A percentile compares a stretch with the other conserved stretches of the same genome.
These are phyloP conservation scores for Cyanidium caldarium DNA, from an alignment of 23 red algal genomes.

Conservation along the genomic window DNA sequence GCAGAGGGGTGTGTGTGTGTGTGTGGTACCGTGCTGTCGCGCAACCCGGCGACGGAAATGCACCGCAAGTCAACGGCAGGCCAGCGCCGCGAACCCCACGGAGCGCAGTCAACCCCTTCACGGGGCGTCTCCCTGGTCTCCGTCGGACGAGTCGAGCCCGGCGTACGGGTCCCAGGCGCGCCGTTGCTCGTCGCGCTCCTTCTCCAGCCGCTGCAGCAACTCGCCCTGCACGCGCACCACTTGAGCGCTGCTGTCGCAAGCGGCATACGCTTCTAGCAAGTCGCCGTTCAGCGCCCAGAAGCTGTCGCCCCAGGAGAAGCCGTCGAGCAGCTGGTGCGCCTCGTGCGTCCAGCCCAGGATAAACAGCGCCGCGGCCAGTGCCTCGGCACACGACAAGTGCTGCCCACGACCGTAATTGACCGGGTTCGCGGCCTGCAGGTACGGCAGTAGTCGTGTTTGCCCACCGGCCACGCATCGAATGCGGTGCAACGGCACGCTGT, in stretches of 20 bases:
- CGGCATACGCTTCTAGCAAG: conserved; percentile 45
- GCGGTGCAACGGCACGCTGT: conserved; percentile 37
- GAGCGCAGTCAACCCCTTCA: background rate
- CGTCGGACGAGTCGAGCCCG: background rate
- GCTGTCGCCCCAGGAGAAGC: conserved; percentile 66
- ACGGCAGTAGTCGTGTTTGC: conserved; percentile 50
- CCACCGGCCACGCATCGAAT: conserved; percentile 20
- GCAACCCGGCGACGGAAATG: too few relatives aligned
- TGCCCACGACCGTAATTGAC: conserved; percentile 75
- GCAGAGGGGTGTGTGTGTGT: too few relatives aligned
- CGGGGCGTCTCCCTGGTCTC: background rate
- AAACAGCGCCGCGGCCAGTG: conserved; percentile 60
- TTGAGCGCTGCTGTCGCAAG: conserved; percentile 19
- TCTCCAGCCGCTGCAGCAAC: background rate
- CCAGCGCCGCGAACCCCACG: too few relatives aligned
- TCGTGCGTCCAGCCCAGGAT: conserved; percentile 25
- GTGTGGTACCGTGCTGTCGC: too few relatives aligned
- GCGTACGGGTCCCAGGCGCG: background rate
- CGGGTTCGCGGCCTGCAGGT: conserved; percentile 80
- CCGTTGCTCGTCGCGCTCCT: background rate
- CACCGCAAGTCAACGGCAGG: too few relatives aligned
- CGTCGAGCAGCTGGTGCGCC: conserved; percentile 21
- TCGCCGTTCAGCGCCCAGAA: conserved; percentile 69
- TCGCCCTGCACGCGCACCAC: conserved; percentile 52
- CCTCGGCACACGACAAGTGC: conserved; percentile 70